A percentile compares a stretch with the other conserved stretches of the same genome.
phyloP scores from a whole-genome alignment of 345 rosid species.

The Mercurialis annua region DNA sequence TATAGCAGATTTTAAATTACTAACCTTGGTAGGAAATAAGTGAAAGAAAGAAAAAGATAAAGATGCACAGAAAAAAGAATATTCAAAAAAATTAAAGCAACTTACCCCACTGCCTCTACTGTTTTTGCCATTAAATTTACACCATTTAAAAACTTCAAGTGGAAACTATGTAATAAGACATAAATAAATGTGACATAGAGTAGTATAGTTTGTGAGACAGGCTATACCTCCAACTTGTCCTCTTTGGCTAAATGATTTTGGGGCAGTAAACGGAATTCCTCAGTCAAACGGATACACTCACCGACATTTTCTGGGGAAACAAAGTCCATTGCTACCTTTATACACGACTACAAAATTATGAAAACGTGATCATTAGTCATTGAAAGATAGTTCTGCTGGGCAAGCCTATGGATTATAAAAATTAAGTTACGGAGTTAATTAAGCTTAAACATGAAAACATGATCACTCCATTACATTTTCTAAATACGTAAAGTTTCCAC shows the following conservation, averaged over 20 bases:
- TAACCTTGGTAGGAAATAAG: background rate
- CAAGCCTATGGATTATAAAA: background rate
- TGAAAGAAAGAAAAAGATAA: background rate
- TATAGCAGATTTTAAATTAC: too few species aligned
- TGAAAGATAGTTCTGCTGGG: background rate
- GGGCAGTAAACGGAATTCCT: conserved; percentile 51
- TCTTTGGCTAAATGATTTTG: conserved; percentile 43
- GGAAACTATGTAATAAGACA: background rate
- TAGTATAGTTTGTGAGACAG: background rate
- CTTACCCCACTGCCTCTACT: background rate
- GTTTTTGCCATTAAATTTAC: too few species aligned
- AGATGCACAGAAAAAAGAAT: background rate
- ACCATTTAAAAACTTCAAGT: background rate
- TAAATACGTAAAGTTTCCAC: background rate
- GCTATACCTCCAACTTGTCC: conserved; percentile 51
- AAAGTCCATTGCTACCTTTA: conserved; percentile 52
- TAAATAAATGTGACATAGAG: background rate
- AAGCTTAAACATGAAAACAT: too few species aligned
- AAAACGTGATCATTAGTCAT: background rate
- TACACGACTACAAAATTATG: conserved; percentile 30
- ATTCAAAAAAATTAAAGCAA: background rate
- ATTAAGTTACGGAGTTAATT: too few species aligned
- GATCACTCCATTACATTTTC: background rate
- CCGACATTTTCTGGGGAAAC: conserved; percentile 58
- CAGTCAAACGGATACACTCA: conserved; percentile 50